Conservation (phyloP, 495 filamentous ascomycete species). For the Bryoglossum gracile region DNA sequence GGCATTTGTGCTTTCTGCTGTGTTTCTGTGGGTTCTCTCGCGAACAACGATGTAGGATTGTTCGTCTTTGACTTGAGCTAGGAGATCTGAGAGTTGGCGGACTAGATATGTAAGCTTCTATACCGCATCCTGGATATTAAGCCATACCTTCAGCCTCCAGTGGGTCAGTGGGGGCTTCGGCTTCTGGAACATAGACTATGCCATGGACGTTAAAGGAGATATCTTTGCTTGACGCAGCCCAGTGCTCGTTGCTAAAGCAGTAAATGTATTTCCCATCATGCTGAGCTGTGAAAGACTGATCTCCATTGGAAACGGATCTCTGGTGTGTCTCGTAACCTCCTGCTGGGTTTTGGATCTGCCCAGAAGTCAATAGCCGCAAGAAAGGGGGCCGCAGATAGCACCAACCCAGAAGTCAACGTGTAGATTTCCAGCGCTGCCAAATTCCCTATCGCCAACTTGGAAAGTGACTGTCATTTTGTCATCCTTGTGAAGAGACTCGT, state of each 20-base stretch:
- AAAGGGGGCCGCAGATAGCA: conserved; percentile 3
- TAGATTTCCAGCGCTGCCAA: conserved; percentile 87
- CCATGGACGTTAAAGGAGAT: conserved; percentile 99
- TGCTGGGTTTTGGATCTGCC: conserved; percentile 76
- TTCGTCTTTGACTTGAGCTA: conserved; percentile 92
- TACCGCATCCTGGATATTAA: not conserved
- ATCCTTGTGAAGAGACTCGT: conserved; percentile 85
- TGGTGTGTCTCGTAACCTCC: conserved; percentile 69
- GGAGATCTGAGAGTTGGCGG: conserved; percentile 72
- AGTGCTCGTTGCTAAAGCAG: conserved; percentile 99
- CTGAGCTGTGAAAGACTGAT: conserved; percentile 83
- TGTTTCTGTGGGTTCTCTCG: conserved; percentile 94
- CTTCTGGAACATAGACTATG: conserved; percentile 92
- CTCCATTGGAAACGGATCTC: conserved; percentile 74
- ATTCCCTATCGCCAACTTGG: conserved; percentile 95
- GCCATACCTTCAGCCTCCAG: conserved; percentile 75
- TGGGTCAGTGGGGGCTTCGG: conserved; percentile 76
- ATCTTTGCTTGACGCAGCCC: conserved; percentile 86
- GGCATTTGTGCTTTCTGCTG: conserved; percentile 94
- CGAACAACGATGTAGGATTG: conserved; percentile 94
- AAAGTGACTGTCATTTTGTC: conserved; percentile 98
- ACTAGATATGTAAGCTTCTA: conserved; percentile 42
- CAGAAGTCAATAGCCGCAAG: conserved; percentile 13
- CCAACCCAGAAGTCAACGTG: conserved; percentile 98
- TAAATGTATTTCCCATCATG: conserved; percentile 86